A percentile compares a stretch with the other conserved stretches of the same genome.
Conservation (phyloP, 192 early-diverging fungal species). For the Rhizophagus clarus region DNA sequence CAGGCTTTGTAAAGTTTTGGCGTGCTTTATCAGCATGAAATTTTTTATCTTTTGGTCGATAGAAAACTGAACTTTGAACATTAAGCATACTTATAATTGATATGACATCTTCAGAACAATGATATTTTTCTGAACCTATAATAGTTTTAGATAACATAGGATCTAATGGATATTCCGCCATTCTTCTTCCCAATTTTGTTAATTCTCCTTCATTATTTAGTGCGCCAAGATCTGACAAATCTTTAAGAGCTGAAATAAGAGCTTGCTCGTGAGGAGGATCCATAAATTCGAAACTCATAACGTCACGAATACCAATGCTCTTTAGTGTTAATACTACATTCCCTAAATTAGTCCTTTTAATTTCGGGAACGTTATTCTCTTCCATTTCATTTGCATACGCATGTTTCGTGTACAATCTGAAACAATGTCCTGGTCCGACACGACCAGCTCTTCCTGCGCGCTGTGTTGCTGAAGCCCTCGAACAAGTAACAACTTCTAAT, state of each 20-base stretch:
- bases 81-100: slow-evolving; percentile 95
- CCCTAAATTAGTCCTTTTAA: slow-evolving; percentile 92
- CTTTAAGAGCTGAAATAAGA: slow-evolving; percentile 88
- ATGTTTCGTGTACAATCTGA: slow-evolving; percentile 91
- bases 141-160: slow-evolving; percentile 94
- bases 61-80: slow-evolving; percentile 78
- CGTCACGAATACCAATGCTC: slow-evolving; percentile 95
- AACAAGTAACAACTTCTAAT: slow-evolving; percentile 92
- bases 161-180: slow-evolving; percentile 99
- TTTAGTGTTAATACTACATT: slow-evolving; percentile 91
- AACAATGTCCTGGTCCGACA: slow-evolving; percentile 96
- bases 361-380: slow-evolving; percentile 94
- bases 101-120: slow-evolving; percentile 90
- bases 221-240: slow-evolving; percentile 89
- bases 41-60: slow-evolving; percentile 90
- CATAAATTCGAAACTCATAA: slow-evolving; percentile 98
- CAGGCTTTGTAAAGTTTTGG: slow-evolving; percentile 84
- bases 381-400: slow-evolving; percentile 94
- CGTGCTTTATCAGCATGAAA: slow-evolving; percentile 92
- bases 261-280: slow-evolving; percentile 95
- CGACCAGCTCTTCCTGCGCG: slow-evolving; percentile 94
- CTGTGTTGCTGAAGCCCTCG: slow-evolving; percentile 92
- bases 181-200: slow-evolving; percentile 93
- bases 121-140: slow-evolving; percentile 89
- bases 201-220: slow-evolving; percentile 91